Evolutionary conservation across 2,329 filamentous ascomycete species (phyloP), one percentile per base, ranked within the genome.

Genomic region (Paecilomyces formosus): DNA sequence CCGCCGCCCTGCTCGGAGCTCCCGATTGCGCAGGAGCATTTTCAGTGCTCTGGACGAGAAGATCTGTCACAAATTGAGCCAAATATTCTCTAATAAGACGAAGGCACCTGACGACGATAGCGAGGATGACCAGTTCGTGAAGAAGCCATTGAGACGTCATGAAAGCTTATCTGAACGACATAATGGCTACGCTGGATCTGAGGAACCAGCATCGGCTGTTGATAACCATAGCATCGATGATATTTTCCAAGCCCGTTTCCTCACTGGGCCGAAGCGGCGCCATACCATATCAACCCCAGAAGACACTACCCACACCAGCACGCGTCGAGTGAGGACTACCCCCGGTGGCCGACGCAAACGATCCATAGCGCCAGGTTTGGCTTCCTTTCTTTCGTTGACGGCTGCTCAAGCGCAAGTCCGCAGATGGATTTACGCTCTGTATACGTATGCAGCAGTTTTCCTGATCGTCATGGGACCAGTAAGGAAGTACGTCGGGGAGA

Each of bases 371-470:
- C 79, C 82, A 12, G 85, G 82, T 31, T 73, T 90, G 31, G 84
- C 88, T 28, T 85, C 89, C 0, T 96, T 92, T 68, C 84, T 95
- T 62, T 86, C 88, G 2, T 81, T 97, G 54, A 97, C 93, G 0
- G 83, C 89, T 33, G 80, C 82, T 13, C 89, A 97, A 77, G 92
- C 92, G 1, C 79, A 81, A 4, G 70, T 86, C 11, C 83, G 91
- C 49, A 96, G 92, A 72, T 95, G 90, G 88, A 64, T 88, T 0
- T 97, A 97, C 70, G 91, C 94, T 2, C 72, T 78, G 0, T 94
- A 90, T 68, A 85, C 92, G 18, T 97, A 97, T 71, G 60, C 79
- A 0, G 82, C 85, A 54, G 84, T 95, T 7, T 56, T 87, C 8
- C 67, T 78, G 0, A 83, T 90, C 31, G 84, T 95, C 56, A 74